These are phyloP conservation scores for Paraphaeosphaeria minitans DNA, from an alignment of 2,329 filamentous ascomycete species.

Conservation along the genomic window DNA sequence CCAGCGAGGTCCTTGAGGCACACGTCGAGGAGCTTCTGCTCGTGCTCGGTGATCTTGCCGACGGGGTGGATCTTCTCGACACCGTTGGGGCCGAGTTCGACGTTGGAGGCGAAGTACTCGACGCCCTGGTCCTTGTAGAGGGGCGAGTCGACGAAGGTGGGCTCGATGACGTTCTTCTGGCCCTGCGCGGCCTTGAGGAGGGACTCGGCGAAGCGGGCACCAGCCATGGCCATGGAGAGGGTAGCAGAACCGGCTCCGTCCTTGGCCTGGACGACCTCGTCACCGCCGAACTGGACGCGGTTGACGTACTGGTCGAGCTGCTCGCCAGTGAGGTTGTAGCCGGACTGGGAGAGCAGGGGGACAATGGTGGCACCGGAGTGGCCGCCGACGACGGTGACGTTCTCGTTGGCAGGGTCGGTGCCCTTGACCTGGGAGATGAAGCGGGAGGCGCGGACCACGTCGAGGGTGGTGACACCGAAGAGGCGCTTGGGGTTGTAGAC, in stretches of 20 bases:
- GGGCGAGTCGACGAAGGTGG: constrained; percentile 94
- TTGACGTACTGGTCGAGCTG: constrained; percentile 78
- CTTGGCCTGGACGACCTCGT: constrained; percentile 99
- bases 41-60: constrained; percentile 80
- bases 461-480: constrained; percentile 98
- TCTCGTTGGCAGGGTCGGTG: constrained; percentile 89
- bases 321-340: constrained; percentile 82
- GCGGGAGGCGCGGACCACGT: constrained; percentile 95
- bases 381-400: constrained; percentile 93
- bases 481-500: constrained; percentile 99
- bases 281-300: constrained; percentile 98
- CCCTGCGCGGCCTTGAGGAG: constrained; percentile 91
- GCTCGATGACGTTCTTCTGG: constrained; percentile 94
- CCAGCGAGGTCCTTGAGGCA: constrained; percentile 83
- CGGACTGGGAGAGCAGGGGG: constrained; percentile 93
- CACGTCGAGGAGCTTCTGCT: constrained; percentile 88
- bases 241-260: constrained; percentile 96
- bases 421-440: constrained; percentile 95
- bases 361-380: constrained; percentile 99
- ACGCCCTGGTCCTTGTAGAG: constrained; percentile 98
- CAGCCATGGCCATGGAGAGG: constrained; percentile 98
- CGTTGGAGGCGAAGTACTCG: constrained; percentile 94
- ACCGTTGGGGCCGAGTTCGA: constrained; percentile 95
- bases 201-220: constrained; percentile 83
- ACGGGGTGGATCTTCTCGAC: constrained; percentile 91